phyloP scores from a whole-genome alignment of 2,329 filamentous ascomycete species.

The Pestalotiopsis sp. region DNA sequence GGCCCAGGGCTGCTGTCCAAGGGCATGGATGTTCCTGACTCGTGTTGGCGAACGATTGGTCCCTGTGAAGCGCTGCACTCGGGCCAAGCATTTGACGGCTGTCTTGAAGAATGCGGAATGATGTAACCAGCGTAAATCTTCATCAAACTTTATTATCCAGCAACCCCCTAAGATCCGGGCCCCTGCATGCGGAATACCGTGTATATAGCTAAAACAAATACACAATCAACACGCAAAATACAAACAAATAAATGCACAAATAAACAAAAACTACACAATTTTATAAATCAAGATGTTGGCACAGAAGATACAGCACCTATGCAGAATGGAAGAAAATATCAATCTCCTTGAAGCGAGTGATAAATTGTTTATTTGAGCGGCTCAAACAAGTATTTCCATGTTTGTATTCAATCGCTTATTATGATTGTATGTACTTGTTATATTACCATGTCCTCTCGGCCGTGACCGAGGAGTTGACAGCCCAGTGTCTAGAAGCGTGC shows the following conservation, averaged over 20 bases:
- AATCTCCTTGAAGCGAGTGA: background rate
- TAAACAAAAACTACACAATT: background rate
- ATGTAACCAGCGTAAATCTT: constrained; percentile 12
- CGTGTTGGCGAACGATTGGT: background rate
- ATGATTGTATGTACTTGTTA: background rate
- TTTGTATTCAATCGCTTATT: background rate
- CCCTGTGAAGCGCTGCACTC: background rate
- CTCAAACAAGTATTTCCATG: background rate
- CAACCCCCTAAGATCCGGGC: background rate
- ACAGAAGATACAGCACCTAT: background rate
- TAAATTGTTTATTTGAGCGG: background rate
- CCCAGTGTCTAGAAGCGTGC: background rate
- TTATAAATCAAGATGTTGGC: background rate
- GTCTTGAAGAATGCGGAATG: constrained; percentile 10
- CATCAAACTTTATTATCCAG: constrained; percentile 4
- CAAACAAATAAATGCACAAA: background rate
- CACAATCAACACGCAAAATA: no score
- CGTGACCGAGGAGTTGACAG: background rate
- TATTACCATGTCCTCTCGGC: background rate
- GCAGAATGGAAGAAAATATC: background rate
- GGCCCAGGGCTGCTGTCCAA: background rate
- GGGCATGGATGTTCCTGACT: background rate
- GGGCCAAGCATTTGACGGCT: background rate
- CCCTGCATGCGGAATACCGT: background rate
- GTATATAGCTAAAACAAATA: background rate